A percentile compares a stretch with the other conserved stretches of the same genome.
Evolutionary conservation across 805 yeast genomes (phyloP).

Genomic region (Metschnikowia dekortorum): DNA sequence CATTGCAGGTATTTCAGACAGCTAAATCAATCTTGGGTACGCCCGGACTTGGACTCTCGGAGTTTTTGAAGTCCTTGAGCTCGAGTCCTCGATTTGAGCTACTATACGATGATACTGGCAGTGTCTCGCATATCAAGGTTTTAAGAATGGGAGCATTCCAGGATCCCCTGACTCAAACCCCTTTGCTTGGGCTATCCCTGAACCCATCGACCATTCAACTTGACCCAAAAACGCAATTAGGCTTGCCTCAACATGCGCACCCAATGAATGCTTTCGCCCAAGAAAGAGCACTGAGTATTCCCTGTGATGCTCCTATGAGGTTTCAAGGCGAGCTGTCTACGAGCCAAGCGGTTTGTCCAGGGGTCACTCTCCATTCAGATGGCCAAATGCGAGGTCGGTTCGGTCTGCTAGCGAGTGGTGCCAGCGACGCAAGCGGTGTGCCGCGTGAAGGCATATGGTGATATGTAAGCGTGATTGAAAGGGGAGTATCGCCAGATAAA

Average conservation of each 20-base stretch:
- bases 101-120: slow-evolving; percentile 43
- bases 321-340: not conserved
- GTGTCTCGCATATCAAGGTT: slow-evolving; percentile 38
- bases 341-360: not conserved
- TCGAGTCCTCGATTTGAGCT: slow-evolving; percentile 35
- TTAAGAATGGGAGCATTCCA: not conserved
- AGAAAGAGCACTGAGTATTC: not conserved
- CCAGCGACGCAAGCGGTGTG: not conserved
- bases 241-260: not conserved
- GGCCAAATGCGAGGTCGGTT: not conserved
- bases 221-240: not conserved
- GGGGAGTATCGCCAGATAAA: not conserved
- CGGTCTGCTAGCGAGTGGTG: not conserved
- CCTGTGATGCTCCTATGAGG: not conserved
- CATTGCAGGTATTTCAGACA: slow-evolving; percentile 28
- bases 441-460: not conserved
- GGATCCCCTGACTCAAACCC: not conserved
- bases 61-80: slow-evolving; percentile 21
- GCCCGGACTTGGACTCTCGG: slow-evolving; percentile 28
- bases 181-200: not conserved
- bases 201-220: not conserved
- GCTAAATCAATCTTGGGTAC: slow-evolving; percentile 27
- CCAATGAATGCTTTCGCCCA: not conserved
- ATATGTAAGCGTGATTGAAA: not conserved
- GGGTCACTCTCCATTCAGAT: not conserved